Evolutionary conservation across 169 alveolate genomes (phyloP).

Genomic region (Babesia bigemina): DNA sequence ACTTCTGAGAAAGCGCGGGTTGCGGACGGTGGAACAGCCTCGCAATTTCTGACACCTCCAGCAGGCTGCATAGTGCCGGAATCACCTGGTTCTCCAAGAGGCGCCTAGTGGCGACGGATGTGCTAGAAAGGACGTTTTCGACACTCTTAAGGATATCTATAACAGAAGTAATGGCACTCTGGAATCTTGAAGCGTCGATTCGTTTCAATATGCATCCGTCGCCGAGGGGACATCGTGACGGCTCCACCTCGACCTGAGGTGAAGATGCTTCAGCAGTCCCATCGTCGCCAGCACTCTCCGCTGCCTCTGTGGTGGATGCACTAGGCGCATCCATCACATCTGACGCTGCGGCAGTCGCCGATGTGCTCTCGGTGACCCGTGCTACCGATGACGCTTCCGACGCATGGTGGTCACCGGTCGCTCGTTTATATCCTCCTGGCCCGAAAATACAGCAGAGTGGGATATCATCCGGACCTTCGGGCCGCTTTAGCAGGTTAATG

Average conservation of each 20-base stretch:
- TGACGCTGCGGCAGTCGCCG: not conserved
- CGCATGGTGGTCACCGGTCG: not conserved
- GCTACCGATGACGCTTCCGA: not conserved
- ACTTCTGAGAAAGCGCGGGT: not conserved
- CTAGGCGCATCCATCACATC: not conserved
- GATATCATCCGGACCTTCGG: not conserved
- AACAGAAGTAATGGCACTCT: conserved; percentile 7
- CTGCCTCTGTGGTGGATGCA: not conserved
- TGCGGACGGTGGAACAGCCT: not conserved
- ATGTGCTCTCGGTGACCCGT: not conserved
- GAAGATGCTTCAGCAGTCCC: not conserved
- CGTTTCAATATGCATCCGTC: conserved; percentile 26
- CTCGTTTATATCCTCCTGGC: too few relatives aligned
- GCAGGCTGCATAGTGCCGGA: conserved; percentile 26
- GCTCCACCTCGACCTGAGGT: not conserved
- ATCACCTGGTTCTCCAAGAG: conserved; percentile 51
- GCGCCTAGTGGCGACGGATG: conserved; percentile 20
- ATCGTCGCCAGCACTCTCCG: not conserved
- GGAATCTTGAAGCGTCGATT: not conserved
- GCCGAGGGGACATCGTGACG: conserved; percentile 31
- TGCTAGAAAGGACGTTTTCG: conserved; percentile 11
- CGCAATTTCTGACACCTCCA: conserved; percentile 13
- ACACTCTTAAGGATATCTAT: conserved; percentile 16
- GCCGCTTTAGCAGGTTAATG: conserved; percentile 27
- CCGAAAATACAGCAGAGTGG: conserved; percentile 42